phyloP scores from a whole-genome alignment of 306 rosid species.

The Bauhinia variegata region DNA sequence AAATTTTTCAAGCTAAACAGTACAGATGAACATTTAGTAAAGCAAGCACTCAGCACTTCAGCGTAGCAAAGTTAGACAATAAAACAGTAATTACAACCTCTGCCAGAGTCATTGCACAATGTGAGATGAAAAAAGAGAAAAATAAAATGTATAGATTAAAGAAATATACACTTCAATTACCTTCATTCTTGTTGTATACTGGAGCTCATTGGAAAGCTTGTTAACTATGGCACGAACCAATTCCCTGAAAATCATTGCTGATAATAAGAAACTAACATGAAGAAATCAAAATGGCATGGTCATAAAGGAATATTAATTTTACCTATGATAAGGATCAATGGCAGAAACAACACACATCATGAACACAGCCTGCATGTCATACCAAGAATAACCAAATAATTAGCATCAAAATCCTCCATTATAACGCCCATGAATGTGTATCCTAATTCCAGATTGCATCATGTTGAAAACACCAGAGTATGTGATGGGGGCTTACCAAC shows the following conservation, averaged over 20 bases:
- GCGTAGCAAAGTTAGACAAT: background rate
- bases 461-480: slow-evolving; percentile 11
- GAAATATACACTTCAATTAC: slow-evolving; percentile 42
- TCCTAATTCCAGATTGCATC: slow-evolving; percentile 6
- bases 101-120: slow-evolving; percentile 1
- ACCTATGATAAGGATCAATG: slow-evolving; percentile 88
- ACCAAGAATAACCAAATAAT: slow-evolving; percentile 33
- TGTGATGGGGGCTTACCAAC: background rate
- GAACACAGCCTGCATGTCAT: slow-evolving; percentile 77
- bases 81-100: slow-evolving; percentile 13
- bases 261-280: slow-evolving; percentile 28
- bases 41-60: background rate
- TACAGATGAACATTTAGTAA: background rate
- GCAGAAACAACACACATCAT: slow-evolving; percentile 87
- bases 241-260: slow-evolving; percentile 54
- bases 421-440: slow-evolving; percentile 9
- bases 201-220: slow-evolving; percentile 76
- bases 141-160: too few relatives aligned
- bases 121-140: slow-evolving; percentile 10
- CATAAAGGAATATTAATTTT: slow-evolving; percentile 19
- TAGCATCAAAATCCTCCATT: slow-evolving; percentile 7
- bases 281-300: slow-evolving; percentile 13
- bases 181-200: slow-evolving; percentile 70
- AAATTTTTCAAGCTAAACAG: background rate
- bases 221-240: slow-evolving; percentile 61